Percentiles rank a stretch among this genome's conserved stretches.
These are phyloP conservation scores for Pseudogymnoascus sp. DNA, from an alignment of 2,329 filamentous ascomycete genomes.

Conservation along the genomic window DNA sequence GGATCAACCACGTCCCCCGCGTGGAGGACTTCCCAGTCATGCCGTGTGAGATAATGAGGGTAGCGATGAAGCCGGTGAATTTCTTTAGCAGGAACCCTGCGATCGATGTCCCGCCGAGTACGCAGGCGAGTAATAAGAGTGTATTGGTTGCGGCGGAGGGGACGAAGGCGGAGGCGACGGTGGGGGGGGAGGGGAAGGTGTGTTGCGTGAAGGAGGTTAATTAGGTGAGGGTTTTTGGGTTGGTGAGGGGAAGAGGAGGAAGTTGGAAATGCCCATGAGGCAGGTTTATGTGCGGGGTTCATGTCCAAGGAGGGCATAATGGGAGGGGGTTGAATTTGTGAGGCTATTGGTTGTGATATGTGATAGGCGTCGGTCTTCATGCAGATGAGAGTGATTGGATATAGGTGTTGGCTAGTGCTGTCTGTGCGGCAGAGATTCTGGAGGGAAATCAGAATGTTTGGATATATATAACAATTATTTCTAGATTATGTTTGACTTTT, in stretches of 20 bases:
- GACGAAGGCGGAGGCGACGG: constrained; percentile 16
- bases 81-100: constrained; percentile 45
- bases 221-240: constrained; percentile 12
- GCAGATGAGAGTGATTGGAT: neutral
- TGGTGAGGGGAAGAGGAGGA: neutral
- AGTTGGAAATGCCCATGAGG: neutral
- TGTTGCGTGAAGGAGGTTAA: constrained; percentile 22
- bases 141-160: constrained; percentile 18
- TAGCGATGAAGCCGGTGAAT: constrained; percentile 41
- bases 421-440: neutral
- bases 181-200: constrained; percentile 16
- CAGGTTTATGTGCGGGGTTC: neutral
- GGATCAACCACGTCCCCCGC: constrained; percentile 56
- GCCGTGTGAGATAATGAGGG: constrained; percentile 49
- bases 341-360: neutral
- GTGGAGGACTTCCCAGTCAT: constrained; percentile 62
- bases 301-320: neutral
- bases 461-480: neutral
- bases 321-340: neutral
- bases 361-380: neutral
- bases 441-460: neutral
- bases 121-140: constrained; percentile 35
- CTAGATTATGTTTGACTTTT: neutral
- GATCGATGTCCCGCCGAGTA: constrained; percentile 39
- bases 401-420: neutral